phyloP scores from a whole-genome alignment of 805 yeast genomes.

The Diddensiella santjacobensis region DNA sequence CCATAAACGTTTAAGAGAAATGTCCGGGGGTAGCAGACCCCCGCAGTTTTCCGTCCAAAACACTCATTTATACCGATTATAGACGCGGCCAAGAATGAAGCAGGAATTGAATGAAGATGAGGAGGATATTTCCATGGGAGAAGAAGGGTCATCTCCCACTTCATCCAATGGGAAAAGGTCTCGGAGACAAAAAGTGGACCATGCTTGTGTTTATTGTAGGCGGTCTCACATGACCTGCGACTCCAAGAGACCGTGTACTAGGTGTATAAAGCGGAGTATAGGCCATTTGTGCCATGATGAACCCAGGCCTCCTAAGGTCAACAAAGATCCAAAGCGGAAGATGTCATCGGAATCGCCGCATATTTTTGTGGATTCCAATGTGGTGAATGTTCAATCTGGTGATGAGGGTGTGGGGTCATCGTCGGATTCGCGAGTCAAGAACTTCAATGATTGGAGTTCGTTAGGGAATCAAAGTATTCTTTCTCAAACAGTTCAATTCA shows the following conservation, averaged over 20 bases:
- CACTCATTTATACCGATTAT: not conserved
- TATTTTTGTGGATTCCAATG: slow-evolving; percentile 8
- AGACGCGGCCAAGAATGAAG: not conserved
- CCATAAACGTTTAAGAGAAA: too few relatives aligned
- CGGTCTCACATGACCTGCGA: slow-evolving; percentile 95
- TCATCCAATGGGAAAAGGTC: slow-evolving; percentile 1
- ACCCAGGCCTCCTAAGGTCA: slow-evolving; percentile 32
- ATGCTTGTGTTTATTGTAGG: slow-evolving; percentile 82
- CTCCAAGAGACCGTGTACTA: slow-evolving; percentile 61
- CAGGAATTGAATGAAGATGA: not conserved
- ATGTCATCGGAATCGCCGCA: slow-evolving; percentile 12
- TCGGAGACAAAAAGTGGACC: slow-evolving; percentile 28
- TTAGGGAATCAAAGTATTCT: slow-evolving; percentile 21
- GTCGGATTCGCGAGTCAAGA: not conserved
- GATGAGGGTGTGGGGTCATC: not conserved
- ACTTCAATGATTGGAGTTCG: slow-evolving; percentile 18
- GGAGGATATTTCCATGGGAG: not conserved
- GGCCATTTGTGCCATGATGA: slow-evolving; percentile 85
- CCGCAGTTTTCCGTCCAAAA: not conserved
- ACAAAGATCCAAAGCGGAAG: not conserved
- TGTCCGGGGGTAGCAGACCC: not conserved
- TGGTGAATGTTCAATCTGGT: not conserved
- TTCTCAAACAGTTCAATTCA: slow-evolving; percentile 21
- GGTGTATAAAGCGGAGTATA: slow-evolving; percentile 83
- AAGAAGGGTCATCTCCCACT: not conserved